Percentiles rank a stretch among this genome's conserved stretches.
phyloP scores from a whole-genome alignment of 495 filamentous ascomycete species.

The Thozetella sp. region DNA sequence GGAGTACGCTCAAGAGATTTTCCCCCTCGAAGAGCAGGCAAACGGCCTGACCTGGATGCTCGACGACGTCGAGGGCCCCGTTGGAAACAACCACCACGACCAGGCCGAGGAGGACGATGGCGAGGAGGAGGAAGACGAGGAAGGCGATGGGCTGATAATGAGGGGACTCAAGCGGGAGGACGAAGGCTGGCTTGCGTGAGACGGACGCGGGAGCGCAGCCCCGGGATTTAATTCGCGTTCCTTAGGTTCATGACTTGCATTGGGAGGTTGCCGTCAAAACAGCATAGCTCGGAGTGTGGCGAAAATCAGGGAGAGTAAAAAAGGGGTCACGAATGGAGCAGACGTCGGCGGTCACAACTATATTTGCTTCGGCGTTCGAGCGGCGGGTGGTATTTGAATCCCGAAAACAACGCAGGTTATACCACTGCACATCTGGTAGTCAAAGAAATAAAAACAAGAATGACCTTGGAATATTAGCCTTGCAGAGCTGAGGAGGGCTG shows the following conservation, averaged over 20 bases:
- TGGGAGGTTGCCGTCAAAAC: not conserved
- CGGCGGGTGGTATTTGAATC: too few species aligned
- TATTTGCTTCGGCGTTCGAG: not conserved
- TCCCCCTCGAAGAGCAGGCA: slow-evolving; percentile 89
- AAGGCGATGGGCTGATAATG: slow-evolving; percentile 51
- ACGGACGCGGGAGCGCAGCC: not conserved
- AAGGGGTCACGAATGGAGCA: not conserved
- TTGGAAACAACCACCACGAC: slow-evolving; percentile 9
- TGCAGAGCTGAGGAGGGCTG: too few species aligned
- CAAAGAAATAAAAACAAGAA: too few species aligned
- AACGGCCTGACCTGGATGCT: slow-evolving; percentile 94
- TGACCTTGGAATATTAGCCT: too few species aligned
- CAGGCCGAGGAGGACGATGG: slow-evolving; percentile 16
- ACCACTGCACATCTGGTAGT: too few species aligned
- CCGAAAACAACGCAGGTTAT: too few species aligned
- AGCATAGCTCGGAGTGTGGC: slow-evolving; percentile 2
- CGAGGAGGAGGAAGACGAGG: slow-evolving; percentile 24
- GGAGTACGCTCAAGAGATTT: slow-evolving; percentile 94
- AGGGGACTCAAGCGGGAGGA: slow-evolving; percentile 48
- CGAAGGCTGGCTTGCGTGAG: slow-evolving; percentile 50
- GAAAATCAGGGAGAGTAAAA: not conserved
- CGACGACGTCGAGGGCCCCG: slow-evolving; percentile 35
- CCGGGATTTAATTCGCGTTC: not conserved
- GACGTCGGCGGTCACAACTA: not conserved
- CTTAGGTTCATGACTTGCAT: not conserved